A percentile compares a stretch with the other conserved stretches of the same genome.
Conservation (phyloP, 371 early-diverging fungal species). For the Parasitella parasitica region DNA sequence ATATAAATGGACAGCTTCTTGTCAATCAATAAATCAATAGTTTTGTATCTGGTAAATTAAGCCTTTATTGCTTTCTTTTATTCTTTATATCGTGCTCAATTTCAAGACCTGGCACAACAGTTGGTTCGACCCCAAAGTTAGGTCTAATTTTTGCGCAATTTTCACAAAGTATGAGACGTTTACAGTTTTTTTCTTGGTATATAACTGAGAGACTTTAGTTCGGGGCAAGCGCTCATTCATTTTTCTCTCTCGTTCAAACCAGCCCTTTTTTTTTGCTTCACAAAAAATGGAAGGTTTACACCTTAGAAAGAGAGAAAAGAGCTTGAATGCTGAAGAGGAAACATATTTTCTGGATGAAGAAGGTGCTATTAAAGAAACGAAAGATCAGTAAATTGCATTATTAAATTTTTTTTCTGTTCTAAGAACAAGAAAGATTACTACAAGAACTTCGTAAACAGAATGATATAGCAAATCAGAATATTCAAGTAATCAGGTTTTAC, state of each 20-base stretch:
- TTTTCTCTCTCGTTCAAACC: not conserved
- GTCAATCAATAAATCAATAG: too few relatives aligned
- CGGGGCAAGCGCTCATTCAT: not conserved
- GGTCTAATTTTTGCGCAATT: conserved; percentile 38
- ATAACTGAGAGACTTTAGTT: not conserved
- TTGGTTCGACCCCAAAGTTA: conserved; percentile 94
- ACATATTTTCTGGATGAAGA: conserved; percentile 39
- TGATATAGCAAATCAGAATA: conserved; percentile 30
- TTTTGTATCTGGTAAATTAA: too few relatives aligned
- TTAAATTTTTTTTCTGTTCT: too few relatives aligned
- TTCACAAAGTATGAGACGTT: not conserved
- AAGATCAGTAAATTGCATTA: not conserved
- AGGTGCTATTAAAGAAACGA: conserved; percentile 14
- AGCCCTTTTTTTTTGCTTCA: not conserved
- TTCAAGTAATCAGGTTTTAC: conserved; percentile 19
- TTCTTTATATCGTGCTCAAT: too few relatives aligned
- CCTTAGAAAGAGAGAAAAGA: not conserved
- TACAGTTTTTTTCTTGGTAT: not conserved
- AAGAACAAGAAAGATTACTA: conserved; percentile 39
- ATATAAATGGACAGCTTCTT: too few relatives aligned
- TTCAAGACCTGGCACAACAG: conserved; percentile 94
- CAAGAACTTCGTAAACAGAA: conserved; percentile 35
- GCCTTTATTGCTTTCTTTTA: too few relatives aligned
- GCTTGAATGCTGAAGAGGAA: conserved; percentile 23
- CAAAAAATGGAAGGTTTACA: conserved; percentile 9